Conservation (phyloP, 345 rosid species). For the Salix arbutifolia region DNA sequence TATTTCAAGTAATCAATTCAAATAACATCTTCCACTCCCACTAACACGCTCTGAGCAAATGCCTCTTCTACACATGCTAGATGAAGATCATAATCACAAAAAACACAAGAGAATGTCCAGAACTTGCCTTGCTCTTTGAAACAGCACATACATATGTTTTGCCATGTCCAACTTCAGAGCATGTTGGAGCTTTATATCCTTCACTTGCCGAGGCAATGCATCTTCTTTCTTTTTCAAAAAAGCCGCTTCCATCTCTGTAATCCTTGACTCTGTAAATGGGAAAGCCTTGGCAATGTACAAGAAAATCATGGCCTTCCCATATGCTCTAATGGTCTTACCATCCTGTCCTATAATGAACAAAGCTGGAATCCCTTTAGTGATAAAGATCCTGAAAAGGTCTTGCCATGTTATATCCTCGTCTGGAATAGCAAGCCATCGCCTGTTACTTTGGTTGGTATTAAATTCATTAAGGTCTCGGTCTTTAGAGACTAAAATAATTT, state of each 20-base stretch:
- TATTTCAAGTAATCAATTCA: not conserved
- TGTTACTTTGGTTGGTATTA: constrained; percentile 37
- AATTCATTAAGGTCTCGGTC: constrained; percentile 65
- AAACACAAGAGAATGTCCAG: constrained; percentile 75
- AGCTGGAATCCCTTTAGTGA: constrained; percentile 64
- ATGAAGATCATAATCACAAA: constrained; percentile 76
- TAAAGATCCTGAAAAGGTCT: constrained; percentile 65
- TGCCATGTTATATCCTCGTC: constrained; percentile 58
- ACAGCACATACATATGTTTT: constrained; percentile 57
- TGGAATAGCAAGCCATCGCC: constrained; percentile 82
- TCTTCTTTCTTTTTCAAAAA: constrained; percentile 60
- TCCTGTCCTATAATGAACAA: constrained; percentile 61
- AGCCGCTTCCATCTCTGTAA: constrained; percentile 50
- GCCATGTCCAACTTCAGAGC: constrained; percentile 71
- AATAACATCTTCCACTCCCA: not conserved
- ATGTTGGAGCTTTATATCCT: constrained; percentile 59
- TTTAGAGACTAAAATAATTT: constrained; percentile 57
- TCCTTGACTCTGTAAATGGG: constrained; percentile 59
- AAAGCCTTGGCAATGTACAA: constrained; percentile 60
- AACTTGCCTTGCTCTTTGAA: constrained; percentile 62
- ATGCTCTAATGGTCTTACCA: constrained; percentile 50
- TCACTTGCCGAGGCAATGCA: constrained; percentile 48
- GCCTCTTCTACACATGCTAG: constrained; percentile 54
- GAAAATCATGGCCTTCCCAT: constrained; percentile 53
- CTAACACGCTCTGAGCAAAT: not conserved